Percentiles rank a stretch among this genome's conserved stretches.
phyloP scores from a whole-genome alignment of 306 rosid species.

The Erythrophleum fordii region DNA sequence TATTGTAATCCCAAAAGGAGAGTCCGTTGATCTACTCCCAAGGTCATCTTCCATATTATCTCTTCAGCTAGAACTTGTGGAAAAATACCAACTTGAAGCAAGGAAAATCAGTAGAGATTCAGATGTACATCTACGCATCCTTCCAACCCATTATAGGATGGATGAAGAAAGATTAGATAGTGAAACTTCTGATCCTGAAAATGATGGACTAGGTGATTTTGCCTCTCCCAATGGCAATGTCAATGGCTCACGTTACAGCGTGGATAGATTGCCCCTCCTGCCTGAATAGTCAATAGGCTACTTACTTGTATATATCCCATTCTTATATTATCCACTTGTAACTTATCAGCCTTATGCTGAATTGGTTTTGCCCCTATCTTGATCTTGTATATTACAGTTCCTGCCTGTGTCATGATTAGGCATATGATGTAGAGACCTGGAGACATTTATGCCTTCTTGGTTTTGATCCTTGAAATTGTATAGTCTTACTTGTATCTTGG shows the following conservation, averaged over 20 bases:
- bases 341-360: not conserved
- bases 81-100: constrained; percentile 68
- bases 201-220: constrained; percentile 50
- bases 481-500: not conserved
- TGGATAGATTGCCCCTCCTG: constrained; percentile 73
- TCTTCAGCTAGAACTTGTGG: constrained; percentile 71
- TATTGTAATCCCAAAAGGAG: constrained; percentile 76
- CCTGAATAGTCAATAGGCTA: constrained; percentile 56
- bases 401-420: not conserved
- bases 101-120: constrained; percentile 54
- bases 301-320: not conserved
- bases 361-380: not conserved
- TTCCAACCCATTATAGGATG: constrained; percentile 52
- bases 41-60: constrained; percentile 64
- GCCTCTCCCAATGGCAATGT: constrained; percentile 39
- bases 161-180: constrained; percentile 38
- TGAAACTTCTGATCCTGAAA: constrained; percentile 38
- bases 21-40: constrained; percentile 79
- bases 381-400: not conserved
- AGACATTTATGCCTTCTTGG: not conserved
- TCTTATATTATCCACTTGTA: not conserved
- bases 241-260: constrained; percentile 44
- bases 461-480: not conserved
- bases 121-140: constrained; percentile 60
- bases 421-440: not conserved